These are phyloP conservation scores for Xylariales sp. DNA, from an alignment of 2,329 filamentous ascomycete genomes.

Conservation along the genomic window DNA sequence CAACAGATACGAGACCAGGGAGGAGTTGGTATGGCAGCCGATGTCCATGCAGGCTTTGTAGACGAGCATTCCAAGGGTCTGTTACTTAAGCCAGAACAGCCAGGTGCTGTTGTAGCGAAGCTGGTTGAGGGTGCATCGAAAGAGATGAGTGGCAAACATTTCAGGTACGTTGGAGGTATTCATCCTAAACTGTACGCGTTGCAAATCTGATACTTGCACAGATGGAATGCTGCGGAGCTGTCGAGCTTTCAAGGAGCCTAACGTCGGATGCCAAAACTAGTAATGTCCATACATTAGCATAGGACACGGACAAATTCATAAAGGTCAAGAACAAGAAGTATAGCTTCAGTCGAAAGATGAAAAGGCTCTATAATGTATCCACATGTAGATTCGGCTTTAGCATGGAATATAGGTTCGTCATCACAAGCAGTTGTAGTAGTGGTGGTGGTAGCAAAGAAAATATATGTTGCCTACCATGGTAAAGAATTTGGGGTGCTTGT, in stretches of 20 bases:
- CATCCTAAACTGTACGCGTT: constrained; percentile 6
- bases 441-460: constrained; percentile 11
- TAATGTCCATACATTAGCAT: constrained; percentile 12
- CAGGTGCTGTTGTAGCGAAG: constrained; percentile 80
- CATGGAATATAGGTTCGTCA: constrained; percentile 70
- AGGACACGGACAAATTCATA: constrained; percentile 14
- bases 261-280: neutral
- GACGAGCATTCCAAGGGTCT: constrained; percentile 65
- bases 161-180: constrained; percentile 49
- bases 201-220: constrained; percentile 28
- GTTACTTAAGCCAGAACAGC: constrained; percentile 76
- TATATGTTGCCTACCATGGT: too few relatives aligned
- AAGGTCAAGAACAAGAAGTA: constrained; percentile 24
- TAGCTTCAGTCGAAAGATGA: constrained; percentile 77
- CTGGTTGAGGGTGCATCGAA: constrained; percentile 62
- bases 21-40: constrained; percentile 42
- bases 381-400: constrained; percentile 69
- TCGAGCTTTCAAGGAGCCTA: constrained; percentile 42
- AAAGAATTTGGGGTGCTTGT: too few relatives aligned
- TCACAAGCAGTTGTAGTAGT: constrained; percentile 43
- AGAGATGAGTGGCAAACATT: constrained; percentile 70
- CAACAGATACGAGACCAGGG: constrained; percentile 65
- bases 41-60: constrained; percentile 64
- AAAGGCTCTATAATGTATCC: constrained; percentile 65
- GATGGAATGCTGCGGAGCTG: constrained; percentile 51